phyloP scores from a whole-genome alignment of 2,329 filamentous ascomycete genomes.

The Paracoccidioides lutzii region DNA sequence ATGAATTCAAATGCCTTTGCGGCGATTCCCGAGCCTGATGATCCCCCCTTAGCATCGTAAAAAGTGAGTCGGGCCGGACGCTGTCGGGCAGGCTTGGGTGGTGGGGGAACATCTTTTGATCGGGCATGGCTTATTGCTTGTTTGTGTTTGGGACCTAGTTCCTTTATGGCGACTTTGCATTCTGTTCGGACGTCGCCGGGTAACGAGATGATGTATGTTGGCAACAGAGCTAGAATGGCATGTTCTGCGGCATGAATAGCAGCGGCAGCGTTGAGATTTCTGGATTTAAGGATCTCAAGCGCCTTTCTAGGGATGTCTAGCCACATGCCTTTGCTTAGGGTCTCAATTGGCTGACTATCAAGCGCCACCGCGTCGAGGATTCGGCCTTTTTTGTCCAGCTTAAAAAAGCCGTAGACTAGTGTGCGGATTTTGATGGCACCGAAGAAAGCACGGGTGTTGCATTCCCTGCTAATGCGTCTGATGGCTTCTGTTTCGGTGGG shows the following conservation, averaged over 20 bases:
- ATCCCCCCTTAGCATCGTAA: constrained; percentile 86
- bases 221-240: constrained; percentile 72
- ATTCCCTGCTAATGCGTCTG: constrained; percentile 49
- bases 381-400: constrained; percentile 71
- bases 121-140: constrained; percentile 3
- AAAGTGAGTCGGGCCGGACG: constrained; percentile 81
- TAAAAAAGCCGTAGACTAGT: constrained; percentile 93
- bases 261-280: constrained; percentile 66
- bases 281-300: constrained; percentile 61
- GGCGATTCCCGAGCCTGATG: constrained; percentile 70
- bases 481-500: constrained; percentile 85
- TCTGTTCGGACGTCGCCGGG: constrained; percentile 89
- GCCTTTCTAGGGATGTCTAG: constrained; percentile 72
- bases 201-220: constrained; percentile 79
- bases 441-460: constrained; percentile 62
- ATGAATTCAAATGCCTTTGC: constrained; percentile 91
- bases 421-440: constrained; percentile 76
- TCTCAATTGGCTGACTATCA: constrained; percentile 80
- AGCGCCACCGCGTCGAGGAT: constrained; percentile 88
- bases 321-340: constrained; percentile 86
- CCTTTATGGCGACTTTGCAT: constrained; percentile 80
- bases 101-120: constrained; percentile 16
- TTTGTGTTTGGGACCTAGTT: constrained; percentile 51
- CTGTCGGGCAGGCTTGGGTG: constrained; percentile 45
- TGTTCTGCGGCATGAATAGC: constrained; percentile 94